Base-by-base conservation (phyloP, 441 rosid species). In the Melastoma candidum region DNA sequence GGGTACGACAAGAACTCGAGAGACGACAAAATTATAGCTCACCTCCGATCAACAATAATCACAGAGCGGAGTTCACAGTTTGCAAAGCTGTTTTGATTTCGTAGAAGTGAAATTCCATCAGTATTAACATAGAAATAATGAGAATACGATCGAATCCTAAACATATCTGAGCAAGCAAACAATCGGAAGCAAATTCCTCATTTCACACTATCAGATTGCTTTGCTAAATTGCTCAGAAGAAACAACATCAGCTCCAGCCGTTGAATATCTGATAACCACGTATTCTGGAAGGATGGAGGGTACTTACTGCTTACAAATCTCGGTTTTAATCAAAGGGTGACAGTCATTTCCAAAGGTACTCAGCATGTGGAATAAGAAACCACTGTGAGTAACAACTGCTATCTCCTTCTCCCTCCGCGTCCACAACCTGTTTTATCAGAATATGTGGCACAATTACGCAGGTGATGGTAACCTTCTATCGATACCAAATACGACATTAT, bases 61-160 rank as follows among this genome's bases (percentile, higher is more conserved):
- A 82, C 58, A 0, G 96, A 73, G 4, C 96, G 85, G 44, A 82
- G 63, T 61, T 87, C 94, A 61, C 96, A 82, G 58, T 87, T 87
- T 11, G 14, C 56, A 57, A 84, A 84, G 61, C 96, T 87, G 65
- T 26, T 32, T 32, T 3, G 41, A 32, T 6, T 32, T 2, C 41
- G 0, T 2, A 2, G 41, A 32, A 32, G 41, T 1, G 7, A 1
- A 32, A 32, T 8, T 4, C 8, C 8, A 1, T 32, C 8, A 32
- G 41, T 32, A 32, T 32, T 32, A 32, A 32, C 41, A 4, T 32
- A 32, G 41, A 32, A 32, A 32, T 8, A 32, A 32, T 32, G 8
- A 32, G 8, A 4, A 32, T 6, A 32, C 41, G 8, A 32, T 32
- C 8, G 8, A 32, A 32, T 32, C 41, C 41, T 32, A 32, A 32